Percentiles rank a stretch among this genome's conserved stretches.
Conservation (phyloP, 139 green algal genomes). For the Picochlorum sp. region DNA sequence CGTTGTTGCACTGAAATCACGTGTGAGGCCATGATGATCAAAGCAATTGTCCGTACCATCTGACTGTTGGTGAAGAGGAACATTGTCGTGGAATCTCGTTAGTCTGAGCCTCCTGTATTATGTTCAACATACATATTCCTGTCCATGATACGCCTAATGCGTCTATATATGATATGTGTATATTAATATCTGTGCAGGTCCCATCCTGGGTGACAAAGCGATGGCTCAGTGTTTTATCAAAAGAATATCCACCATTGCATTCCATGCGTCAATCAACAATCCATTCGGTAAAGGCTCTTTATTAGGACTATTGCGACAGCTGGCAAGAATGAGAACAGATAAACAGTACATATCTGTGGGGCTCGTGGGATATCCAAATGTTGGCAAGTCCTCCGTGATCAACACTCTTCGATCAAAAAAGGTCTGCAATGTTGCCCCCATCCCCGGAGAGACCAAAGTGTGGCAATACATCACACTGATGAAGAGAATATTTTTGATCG, state of each 20-base stretch:
- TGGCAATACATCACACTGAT: slow-evolving; percentile 99
- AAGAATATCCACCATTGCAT: slow-evolving; percentile 92
- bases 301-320: slow-evolving; percentile 72
- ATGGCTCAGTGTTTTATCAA: slow-evolving; percentile 83
- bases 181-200: slow-evolving; percentile 48
- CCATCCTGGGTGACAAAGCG: slow-evolving; percentile 95
- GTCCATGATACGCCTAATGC: background rate
- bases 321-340: slow-evolving; percentile 82
- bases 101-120: slow-evolving; percentile 35
- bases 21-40: slow-evolving; percentile 31
- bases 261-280: slow-evolving; percentile 93
- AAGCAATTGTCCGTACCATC: slow-evolving; percentile 50
- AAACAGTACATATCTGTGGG: slow-evolving; percentile 94
- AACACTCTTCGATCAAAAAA: slow-evolving; percentile 96
- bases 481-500: slow-evolving; percentile 98
- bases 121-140: slow-evolving; percentile 1
- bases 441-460: slow-evolving; percentile 97
- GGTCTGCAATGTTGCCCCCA: slow-evolving; percentile 90
- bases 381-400: slow-evolving; percentile 98
- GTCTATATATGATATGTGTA: background rate
- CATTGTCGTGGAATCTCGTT: slow-evolving; percentile 59
- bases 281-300: slow-evolving; percentile 95
- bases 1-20: background rate
- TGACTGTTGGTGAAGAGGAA: slow-evolving; percentile 25
- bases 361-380: slow-evolving; percentile 98